These are phyloP conservation scores for cucumber (Cucumis sativus) DNA, from an alignment of 306 rosid genomes.

Conservation along the genomic window Cucumber_9930_V3 NC_026660.2:22277501-22278000, in stretches of 20 bases:
- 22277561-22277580: constrained; percentile 11
- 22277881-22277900: not conserved
- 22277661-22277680: constrained; percentile 26
- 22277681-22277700: constrained; percentile 24
- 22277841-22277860: constrained; percentile 11
- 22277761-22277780: constrained; percentile 21
- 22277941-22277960: not conserved
- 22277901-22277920: not conserved
- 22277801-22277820: constrained; percentile 4
- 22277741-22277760: constrained; percentile 13
- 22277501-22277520: constrained; percentile 17
- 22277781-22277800: constrained; percentile 14
- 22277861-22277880: not conserved
- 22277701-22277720: constrained; percentile 7
- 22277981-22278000: constrained; percentile 9
- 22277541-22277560: constrained; percentile 12
- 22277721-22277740: constrained; percentile 28
- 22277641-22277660: constrained; percentile 28
- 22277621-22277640: constrained; percentile 25
- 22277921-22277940: not conserved
- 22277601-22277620: constrained; percentile 31
- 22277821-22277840: constrained; percentile 29
- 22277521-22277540: constrained; percentile 8
- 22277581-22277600: constrained; percentile 32
- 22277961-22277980: constrained; percentile 34